Conservation (phyloP, 1,284 basidiomycete genomes). For the Tremellales sp. region DNA sequence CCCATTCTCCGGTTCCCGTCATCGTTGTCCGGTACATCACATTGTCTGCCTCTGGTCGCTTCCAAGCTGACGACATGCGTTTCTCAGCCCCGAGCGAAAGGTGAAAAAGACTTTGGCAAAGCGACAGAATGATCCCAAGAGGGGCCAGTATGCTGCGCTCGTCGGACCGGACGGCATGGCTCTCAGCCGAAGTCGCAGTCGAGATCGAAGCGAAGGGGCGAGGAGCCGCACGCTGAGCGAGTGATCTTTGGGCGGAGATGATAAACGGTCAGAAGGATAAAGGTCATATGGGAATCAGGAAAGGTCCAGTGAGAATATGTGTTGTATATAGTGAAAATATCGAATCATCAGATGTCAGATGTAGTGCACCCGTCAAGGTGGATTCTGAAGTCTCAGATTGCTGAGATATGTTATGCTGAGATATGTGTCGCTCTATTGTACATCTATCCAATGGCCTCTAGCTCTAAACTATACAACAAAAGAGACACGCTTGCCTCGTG, state of each 20-base stretch:
- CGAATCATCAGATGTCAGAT: too few species aligned
- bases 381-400: too few species aligned
- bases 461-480: too few species aligned
- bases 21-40: conserved; percentile 65
- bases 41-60: background rate
- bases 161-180: conserved; percentile 39
- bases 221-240: conserved; percentile 15
- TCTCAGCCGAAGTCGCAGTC: conserved; percentile 36
- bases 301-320: too few species aligned
- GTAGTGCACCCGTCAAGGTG: too few species aligned
- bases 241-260: too few species aligned
- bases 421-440: too few species aligned
- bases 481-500: too few species aligned
- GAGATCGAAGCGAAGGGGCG: conserved; percentile 27
- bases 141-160: conserved; percentile 61
- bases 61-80: background rate
- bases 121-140: conserved; percentile 74
- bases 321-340: too few species aligned
- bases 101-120: conserved; percentile 78
- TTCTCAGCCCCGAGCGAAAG: conserved; percentile 67
- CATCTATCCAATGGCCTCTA: too few species aligned
- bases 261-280: too few species aligned
- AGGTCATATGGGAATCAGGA: background rate
- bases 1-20: conserved; percentile 85
- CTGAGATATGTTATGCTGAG: too few species aligned